Evolutionary conservation across 352 stramenopile species (phyloP).

Genomic region (Phytopythium delawarense): DNA sequence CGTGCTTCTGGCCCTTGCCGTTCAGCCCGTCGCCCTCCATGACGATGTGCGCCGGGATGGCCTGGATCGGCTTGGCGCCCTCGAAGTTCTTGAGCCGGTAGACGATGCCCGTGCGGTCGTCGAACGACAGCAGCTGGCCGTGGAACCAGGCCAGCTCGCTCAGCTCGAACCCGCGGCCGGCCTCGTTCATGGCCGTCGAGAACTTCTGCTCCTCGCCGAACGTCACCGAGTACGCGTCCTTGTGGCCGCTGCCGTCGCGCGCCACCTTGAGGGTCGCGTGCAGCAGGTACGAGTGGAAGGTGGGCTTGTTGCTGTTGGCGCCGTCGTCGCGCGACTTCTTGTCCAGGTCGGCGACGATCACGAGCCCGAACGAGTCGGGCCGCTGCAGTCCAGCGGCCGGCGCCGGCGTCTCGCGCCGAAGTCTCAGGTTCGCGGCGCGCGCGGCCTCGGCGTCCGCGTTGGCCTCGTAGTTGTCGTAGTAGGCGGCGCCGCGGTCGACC

Average conservation of each 20-base stretch:
- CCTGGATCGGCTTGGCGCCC: slow-evolving; percentile 59
- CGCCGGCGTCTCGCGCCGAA: slow-evolving; percentile 28
- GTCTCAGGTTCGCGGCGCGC: background rate
- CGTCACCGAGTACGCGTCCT: slow-evolving; percentile 52
- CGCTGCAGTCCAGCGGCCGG: slow-evolving; percentile 14
- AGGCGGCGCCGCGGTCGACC: background rate
- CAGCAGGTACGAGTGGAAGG: slow-evolving; percentile 90
- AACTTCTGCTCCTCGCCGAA: slow-evolving; percentile 75
- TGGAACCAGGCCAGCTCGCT: slow-evolving; percentile 90
- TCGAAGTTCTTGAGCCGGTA: slow-evolving; percentile 95
- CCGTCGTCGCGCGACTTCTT: slow-evolving; percentile 85
- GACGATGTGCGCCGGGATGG: slow-evolving; percentile 93
- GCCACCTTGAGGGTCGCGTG: slow-evolving; percentile 86
- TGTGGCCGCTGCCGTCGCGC: slow-evolving; percentile 23
- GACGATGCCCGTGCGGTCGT: slow-evolving; percentile 98
- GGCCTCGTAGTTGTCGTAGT: slow-evolving; percentile 1
- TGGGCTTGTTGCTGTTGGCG: slow-evolving; percentile 80
- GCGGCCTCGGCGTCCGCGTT: no score
- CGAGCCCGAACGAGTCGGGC: slow-evolving; percentile 79
- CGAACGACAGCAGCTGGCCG: slow-evolving; percentile 92
- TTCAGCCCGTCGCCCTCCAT: slow-evolving; percentile 96
- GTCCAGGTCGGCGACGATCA: slow-evolving; percentile 96
- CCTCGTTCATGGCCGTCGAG: slow-evolving; percentile 90
- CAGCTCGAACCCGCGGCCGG: slow-evolving; percentile 94
- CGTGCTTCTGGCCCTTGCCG: slow-evolving; percentile 98